Conservation (phyloP, 192 early-diverging fungal species). For the Coemansia sp. region DNA sequence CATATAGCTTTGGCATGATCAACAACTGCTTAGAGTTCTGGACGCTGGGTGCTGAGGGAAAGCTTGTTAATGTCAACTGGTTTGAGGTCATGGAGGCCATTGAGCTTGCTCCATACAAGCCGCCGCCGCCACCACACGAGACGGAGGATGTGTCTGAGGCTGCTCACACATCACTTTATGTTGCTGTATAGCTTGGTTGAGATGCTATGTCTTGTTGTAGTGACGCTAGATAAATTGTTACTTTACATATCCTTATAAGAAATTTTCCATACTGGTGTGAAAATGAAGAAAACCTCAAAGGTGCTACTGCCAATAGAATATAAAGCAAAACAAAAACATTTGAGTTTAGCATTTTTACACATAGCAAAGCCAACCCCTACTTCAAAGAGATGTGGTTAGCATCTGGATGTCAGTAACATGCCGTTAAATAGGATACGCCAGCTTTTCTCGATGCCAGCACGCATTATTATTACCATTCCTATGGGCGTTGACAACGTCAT, state of each 20-base stretch:
- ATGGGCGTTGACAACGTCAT: not conserved
- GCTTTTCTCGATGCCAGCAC: too few species aligned
- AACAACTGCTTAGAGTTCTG: conserved; percentile 89
- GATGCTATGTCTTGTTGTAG: not conserved
- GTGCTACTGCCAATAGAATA: not conserved
- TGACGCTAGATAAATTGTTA: not conserved
- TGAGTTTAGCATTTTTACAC: not conserved
- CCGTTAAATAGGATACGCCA: not conserved
- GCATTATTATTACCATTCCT: not conserved
- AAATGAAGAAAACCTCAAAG: not conserved
- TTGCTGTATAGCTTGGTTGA: not conserved
- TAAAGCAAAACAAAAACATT: not conserved
- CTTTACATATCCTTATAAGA: not conserved
- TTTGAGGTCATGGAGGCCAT: conserved; percentile 39
- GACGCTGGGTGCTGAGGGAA: conserved; percentile 57
- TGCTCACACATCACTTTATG: not conserved
- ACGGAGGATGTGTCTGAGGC: not conserved
- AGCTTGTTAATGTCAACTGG: conserved; percentile 64
- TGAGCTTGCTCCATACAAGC: conserved; percentile 41
- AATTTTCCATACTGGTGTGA: not conserved
- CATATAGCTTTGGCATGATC: conserved; percentile 77
- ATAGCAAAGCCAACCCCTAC: not conserved
- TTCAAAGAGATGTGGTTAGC: not conserved
- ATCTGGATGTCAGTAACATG: not conserved
- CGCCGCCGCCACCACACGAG: conserved; percentile 25